These are phyloP conservation scores for Panicum hallii DNA, from an alignment of 202 grass and related monocot genomes.

Conservation along the genomic window DNA sequence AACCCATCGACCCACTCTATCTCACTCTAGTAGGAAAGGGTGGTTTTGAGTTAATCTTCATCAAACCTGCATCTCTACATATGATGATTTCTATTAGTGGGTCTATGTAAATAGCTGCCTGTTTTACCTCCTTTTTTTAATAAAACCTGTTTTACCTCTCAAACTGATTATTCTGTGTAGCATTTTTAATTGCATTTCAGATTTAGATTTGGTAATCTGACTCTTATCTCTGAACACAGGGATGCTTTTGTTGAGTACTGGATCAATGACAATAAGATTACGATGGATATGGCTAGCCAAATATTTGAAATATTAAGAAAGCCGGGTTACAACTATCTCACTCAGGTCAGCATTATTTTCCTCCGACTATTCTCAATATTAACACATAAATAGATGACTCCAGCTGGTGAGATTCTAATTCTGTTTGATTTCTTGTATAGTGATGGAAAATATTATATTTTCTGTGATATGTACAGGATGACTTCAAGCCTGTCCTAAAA, in stretches of 20 bases:
- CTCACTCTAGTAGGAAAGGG: neutral
- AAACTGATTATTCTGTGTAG: neutral
- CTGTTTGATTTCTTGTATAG: neutral
- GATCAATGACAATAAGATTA: conserved; percentile 94
- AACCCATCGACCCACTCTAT: neutral
- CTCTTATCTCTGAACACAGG: conserved; percentile 48
- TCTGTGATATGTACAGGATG: conserved; percentile 67
- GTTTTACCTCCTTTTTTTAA: neutral
- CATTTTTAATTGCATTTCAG: neutral
- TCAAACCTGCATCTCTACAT: neutral
- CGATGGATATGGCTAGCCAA: conserved; percentile 81
- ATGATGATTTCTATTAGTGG: neutral
- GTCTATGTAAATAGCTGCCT: neutral
- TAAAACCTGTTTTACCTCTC: neutral
- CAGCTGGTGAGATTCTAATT: conserved; percentile 13
- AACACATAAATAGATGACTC: neutral
- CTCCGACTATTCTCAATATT: conserved; percentile 32
- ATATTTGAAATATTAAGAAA: conserved; percentile 94
- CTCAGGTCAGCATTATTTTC: conserved; percentile 66
- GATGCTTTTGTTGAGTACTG: conserved; percentile 97
- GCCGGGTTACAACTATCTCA: conserved; percentile 65
- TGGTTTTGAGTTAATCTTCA: neutral
- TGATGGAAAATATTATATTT: neutral
- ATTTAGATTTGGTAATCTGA: conserved; percentile 38
- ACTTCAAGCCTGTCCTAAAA: conserved; percentile 93